Conservation (phyloP, 352 stramenopile species). For the Globisporangium yorkense region DNA sequence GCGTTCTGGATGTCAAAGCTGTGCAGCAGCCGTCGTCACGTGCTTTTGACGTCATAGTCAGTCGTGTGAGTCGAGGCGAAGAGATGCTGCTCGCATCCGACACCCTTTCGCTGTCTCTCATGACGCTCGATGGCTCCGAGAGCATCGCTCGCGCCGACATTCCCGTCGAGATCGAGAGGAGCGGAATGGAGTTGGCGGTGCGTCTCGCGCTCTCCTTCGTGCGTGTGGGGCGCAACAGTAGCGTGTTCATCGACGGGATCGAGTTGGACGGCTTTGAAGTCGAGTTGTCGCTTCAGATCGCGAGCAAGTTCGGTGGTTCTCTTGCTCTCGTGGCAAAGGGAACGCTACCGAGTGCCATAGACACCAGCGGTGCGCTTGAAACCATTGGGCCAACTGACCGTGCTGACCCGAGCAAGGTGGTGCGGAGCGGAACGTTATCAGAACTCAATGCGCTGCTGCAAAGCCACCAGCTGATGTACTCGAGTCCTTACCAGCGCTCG, state of each 20-base stretch:
- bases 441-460: conserved; percentile 12
- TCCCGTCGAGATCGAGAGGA: conserved; percentile 4
- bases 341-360: background rate
- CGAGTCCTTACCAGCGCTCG: background rate
- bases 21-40: background rate
- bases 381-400: background rate
- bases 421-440: conserved; percentile 5
- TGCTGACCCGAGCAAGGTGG: background rate
- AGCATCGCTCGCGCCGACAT: background rate
- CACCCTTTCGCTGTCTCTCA: conserved; percentile 5
- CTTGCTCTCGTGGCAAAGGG: conserved; percentile 5
- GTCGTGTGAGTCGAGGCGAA: conserved; percentile 2
- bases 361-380: background rate
- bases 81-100: conserved; percentile 5
- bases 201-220: conserved; percentile 4
- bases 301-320: background rate
- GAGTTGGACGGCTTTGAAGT: conserved; percentile 9
- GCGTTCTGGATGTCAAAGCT: conserved; percentile 1
- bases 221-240: conserved; percentile 5
- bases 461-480: conserved; percentile 9
- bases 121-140: background rate
- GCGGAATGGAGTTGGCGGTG: conserved; percentile 5
- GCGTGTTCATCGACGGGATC: conserved; percentile 6
- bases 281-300: conserved; percentile 6
- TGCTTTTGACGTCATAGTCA: background rate